Conservation (phyloP, 805 yeast genomes). For the Kodamaea leandrae region DNA sequence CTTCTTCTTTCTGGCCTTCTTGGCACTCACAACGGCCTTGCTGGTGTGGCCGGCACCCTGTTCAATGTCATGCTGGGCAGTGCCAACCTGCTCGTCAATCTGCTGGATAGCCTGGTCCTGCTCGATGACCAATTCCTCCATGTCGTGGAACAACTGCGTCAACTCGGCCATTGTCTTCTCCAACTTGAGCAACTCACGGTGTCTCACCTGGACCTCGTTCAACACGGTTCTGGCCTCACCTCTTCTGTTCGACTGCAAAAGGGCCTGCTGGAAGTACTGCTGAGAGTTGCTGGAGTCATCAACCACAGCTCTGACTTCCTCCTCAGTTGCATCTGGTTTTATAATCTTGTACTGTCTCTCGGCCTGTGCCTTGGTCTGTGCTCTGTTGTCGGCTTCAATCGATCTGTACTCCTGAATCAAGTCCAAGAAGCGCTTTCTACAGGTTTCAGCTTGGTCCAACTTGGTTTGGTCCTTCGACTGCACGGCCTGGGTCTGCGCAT, state of each 20-base stretch:
- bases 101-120: constrained; percentile 87
- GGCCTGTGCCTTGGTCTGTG: constrained; percentile 81
- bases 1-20: constrained; percentile 86
- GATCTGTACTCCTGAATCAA: constrained; percentile 83
- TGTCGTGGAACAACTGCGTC: constrained; percentile 90
- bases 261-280: constrained; percentile 93
- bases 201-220: constrained; percentile 94
- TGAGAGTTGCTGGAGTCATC: constrained; percentile 74
- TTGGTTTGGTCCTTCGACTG: constrained; percentile 66
- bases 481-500: constrained; percentile 66
- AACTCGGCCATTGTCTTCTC: constrained; percentile 95
- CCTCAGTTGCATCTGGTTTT: constrained; percentile 79
- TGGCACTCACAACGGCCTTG: constrained; percentile 84
- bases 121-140: constrained; percentile 94
- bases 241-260: constrained; percentile 79
- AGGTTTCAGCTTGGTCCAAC: constrained; percentile 85
- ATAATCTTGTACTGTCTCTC: constrained; percentile 90
- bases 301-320: constrained; percentile 80
- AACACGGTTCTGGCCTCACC: constrained; percentile 95
- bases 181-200: constrained; percentile 89
- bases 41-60: constrained; percentile 92
- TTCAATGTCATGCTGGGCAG: constrained; percentile 88
- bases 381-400: constrained; percentile 82
- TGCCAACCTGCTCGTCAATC: constrained; percentile 74
- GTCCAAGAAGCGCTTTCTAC: constrained; percentile 79